phyloP scores from a whole-genome alignment of 176 grass and related monocot genomes.

The Typha latifolia region DNA sequence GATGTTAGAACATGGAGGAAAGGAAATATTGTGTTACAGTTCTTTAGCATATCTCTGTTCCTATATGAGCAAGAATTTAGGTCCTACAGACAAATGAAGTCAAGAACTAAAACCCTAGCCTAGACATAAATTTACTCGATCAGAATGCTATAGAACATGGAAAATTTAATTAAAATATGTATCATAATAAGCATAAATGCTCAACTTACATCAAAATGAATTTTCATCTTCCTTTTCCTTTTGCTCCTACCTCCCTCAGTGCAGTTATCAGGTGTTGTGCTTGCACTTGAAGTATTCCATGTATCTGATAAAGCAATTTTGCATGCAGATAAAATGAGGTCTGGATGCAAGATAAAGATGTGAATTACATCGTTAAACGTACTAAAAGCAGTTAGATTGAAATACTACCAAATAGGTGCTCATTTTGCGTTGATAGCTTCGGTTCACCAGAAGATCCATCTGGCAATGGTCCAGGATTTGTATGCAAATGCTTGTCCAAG shows the following conservation, averaged over 20 bases:
- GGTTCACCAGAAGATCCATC: slow-evolving; percentile 8
- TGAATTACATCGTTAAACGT: neutral
- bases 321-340: slow-evolving; percentile 5
- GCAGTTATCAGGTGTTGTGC: neutral
- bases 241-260: slow-evolving; percentile 3
- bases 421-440: slow-evolving; percentile 8
- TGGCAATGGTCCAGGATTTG: neutral
- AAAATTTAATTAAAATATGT: slow-evolving; percentile 1
- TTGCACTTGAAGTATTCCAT: slow-evolving; percentile 8
- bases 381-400: neutral
- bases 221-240: slow-evolving; percentile 38
- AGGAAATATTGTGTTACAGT: neutral
- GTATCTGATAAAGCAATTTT: slow-evolving; percentile 11
- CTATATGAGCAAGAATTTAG: no score
- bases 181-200: neutral
- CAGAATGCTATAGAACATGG: neutral
- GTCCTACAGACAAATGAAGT: no score
- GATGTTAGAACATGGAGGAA: neutral
- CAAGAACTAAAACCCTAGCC: no score
- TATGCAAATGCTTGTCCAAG: slow-evolving; percentile 21
- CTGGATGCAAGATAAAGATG: neutral
- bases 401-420: slow-evolving; percentile 3
- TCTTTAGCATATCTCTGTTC: no score
- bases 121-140: no score
- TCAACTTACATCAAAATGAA: slow-evolving; percentile 43